These are phyloP conservation scores for Arthrobotrys musiformis DNA, from an alignment of 2,329 filamentous ascomycete species.

Conservation along the genomic window DNA sequence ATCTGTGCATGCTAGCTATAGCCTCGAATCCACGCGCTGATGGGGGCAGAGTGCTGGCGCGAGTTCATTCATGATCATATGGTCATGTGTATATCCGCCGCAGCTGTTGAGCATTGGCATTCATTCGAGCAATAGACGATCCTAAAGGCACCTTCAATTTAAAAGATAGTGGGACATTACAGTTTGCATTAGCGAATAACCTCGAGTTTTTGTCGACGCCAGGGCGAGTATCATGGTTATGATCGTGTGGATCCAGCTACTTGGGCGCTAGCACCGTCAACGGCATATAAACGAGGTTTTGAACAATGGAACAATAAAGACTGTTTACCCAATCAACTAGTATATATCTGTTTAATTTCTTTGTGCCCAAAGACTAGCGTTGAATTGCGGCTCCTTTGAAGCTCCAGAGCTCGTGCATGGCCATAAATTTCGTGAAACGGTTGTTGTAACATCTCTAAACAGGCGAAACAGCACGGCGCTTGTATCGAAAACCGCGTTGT, in stretches of 20 bases:
- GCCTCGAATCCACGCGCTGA: no score
- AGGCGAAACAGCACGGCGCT: neutral
- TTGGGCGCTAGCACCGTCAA: neutral
- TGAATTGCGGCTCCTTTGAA: neutral
- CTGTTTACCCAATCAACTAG: neutral
- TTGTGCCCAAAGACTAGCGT: neutral
- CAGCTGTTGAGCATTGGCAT: no score
- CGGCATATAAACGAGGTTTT: neutral
- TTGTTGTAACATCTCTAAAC: neutral
- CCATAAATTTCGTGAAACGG: slow-evolving; percentile 28
- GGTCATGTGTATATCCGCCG: no score
- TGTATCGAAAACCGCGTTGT: slow-evolving; percentile 35
- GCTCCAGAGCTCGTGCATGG: no score
- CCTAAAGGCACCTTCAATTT: neutral
- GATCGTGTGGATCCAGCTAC: neutral
- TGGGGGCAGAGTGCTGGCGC: no score
- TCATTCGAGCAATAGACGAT: no score
- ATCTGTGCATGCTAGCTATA: no score
- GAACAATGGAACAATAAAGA: neutral
- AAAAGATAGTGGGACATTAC: neutral
- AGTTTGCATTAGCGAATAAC: neutral
- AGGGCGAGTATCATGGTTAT: no score
- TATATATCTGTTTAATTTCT: neutral
- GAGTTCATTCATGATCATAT: no score
- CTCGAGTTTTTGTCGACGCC: neutral